A percentile compares a stretch with the other conserved stretches of the same genome.
Conservation (phyloP, 2,329 filamentous ascomycete species). For the Pestalotiopsis sp. region DNA sequence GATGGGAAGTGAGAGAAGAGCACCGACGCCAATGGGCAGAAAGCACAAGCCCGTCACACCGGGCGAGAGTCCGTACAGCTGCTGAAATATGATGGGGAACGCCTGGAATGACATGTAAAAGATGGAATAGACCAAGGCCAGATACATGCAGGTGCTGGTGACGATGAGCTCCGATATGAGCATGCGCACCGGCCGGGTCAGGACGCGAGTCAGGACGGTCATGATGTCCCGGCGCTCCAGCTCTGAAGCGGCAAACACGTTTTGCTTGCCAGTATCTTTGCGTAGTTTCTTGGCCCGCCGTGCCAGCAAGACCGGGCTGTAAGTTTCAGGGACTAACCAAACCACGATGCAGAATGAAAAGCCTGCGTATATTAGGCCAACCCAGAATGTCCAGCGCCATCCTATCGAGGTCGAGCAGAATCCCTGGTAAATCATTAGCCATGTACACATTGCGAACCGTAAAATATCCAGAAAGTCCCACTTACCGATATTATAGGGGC, state of each 20-base stretch:
- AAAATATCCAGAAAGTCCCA: neutral
- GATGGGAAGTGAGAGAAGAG: constrained; percentile 57
- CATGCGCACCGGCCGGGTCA: constrained; percentile 75
- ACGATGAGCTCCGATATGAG: constrained; percentile 73
- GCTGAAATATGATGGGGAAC: constrained; percentile 70
- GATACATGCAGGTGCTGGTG: constrained; percentile 67
- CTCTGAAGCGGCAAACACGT: constrained; percentile 62
- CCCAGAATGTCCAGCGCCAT: constrained; percentile 74
- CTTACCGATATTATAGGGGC: constrained; percentile 59
- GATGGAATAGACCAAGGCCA: constrained; percentile 69
- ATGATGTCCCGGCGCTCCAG: constrained; percentile 58
- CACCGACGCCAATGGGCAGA: constrained; percentile 68
- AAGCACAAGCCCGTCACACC: constrained; percentile 69
- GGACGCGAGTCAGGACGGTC: constrained; percentile 67
- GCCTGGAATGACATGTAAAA: constrained; percentile 77
- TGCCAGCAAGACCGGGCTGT: constrained; percentile 58
- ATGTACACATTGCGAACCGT: neutral
- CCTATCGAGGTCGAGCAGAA: constrained; percentile 42
- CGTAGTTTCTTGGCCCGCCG: constrained; percentile 59
- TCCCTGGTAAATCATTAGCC: neutral
- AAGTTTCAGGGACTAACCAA: constrained; percentile 65
- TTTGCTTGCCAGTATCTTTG: constrained; percentile 49
- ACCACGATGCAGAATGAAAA: constrained; percentile 59
- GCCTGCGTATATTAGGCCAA: constrained; percentile 69
- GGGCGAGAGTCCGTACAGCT: constrained; percentile 62